These are phyloP conservation scores for Colletotrichum lini DNA, from an alignment of 2,329 filamentous ascomycete species.

Conservation along the genomic window DNA sequence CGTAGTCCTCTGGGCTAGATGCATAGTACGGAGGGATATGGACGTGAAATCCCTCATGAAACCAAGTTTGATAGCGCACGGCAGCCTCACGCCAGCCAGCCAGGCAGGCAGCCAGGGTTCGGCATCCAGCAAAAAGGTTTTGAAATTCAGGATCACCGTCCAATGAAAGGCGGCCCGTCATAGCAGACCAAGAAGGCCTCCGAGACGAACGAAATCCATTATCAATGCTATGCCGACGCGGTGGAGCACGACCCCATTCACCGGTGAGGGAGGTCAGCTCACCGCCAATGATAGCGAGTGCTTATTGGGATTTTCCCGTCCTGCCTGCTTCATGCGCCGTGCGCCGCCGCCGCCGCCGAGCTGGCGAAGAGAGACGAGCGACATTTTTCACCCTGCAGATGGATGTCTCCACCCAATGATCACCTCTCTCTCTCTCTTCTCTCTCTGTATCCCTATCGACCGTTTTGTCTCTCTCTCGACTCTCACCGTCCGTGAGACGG, in stretches of 20 bases:
- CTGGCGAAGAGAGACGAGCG: conserved; percentile 13
- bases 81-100: conserved; percentile 29
- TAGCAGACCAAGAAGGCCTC: conserved; percentile 13
- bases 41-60: conserved; percentile 41
- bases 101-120: conserved; percentile 17
- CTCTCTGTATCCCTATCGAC: conserved; percentile 10
- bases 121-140: conserved; percentile 30
- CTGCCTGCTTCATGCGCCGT: conserved; percentile 34
- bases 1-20: conserved; percentile 4
- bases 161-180: conserved; percentile 34
- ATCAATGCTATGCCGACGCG: conserved; percentile 39
- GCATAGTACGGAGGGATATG: background rate
- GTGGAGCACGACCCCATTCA: conserved; percentile 35
- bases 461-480: background rate
- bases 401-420: conserved; percentile 26
- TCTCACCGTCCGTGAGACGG: conserved; percentile 10
- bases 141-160: conserved; percentile 25
- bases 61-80: conserved; percentile 35
- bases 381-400: conserved; percentile 37
- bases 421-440: conserved; percentile 5
- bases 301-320: conserved; percentile 20
- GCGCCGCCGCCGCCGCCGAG: background rate
- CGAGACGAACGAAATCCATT: conserved; percentile 28
- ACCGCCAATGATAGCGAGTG: conserved; percentile 34
- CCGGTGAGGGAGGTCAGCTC: conserved; percentile 27